Evolutionary conservation across 164 flowering plant species (phyloP).

Genomic region (Magnolia officinalis): DNA sequence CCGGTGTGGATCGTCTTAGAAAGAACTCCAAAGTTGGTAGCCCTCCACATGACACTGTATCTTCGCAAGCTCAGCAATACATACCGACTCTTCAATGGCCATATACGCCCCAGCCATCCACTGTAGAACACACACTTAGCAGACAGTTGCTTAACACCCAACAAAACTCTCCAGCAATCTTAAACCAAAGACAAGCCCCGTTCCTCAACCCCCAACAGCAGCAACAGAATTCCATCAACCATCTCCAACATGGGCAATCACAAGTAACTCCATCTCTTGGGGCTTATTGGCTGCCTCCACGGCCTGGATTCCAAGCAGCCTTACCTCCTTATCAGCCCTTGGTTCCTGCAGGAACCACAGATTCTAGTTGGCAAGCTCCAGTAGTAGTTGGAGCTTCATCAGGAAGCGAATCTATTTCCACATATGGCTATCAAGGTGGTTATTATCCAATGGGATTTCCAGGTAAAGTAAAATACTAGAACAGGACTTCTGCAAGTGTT

Average conservation of each 20-base stretch:
- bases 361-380: slow-evolving; percentile 24
- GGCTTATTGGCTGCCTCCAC: slow-evolving; percentile 28
- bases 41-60: slow-evolving; percentile 20
- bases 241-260: slow-evolving; percentile 8
- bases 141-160: slow-evolving; percentile 18
- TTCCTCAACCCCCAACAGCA: slow-evolving; percentile 9
- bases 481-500: not conserved
- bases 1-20: slow-evolving; percentile 1
- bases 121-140: slow-evolving; percentile 15
- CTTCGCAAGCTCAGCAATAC: slow-evolving; percentile 18
- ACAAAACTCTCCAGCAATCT: slow-evolving; percentile 6
- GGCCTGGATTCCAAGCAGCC: slow-evolving; percentile 15
- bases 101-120: slow-evolving; percentile 15
- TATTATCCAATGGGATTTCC: slow-evolving; percentile 29
- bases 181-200: slow-evolving; percentile 16
- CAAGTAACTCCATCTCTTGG: slow-evolving; percentile 15
- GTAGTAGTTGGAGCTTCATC: slow-evolving; percentile 16
- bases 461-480: slow-evolving; percentile 16
- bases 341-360: slow-evolving; percentile 14
- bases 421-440: slow-evolving; percentile 29
- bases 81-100: slow-evolving; percentile 29
- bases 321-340: slow-evolving; percentile 22
- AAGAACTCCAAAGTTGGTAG: slow-evolving; percentile 18
- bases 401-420: slow-evolving; percentile 24
- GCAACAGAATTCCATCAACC: slow-evolving; percentile 10